Evolutionary conservation across 2,329 filamentous ascomycete species (phyloP), one percentile per base, ranked within the genome.

Genomic region (Sporothrix schenckii): DNA sequence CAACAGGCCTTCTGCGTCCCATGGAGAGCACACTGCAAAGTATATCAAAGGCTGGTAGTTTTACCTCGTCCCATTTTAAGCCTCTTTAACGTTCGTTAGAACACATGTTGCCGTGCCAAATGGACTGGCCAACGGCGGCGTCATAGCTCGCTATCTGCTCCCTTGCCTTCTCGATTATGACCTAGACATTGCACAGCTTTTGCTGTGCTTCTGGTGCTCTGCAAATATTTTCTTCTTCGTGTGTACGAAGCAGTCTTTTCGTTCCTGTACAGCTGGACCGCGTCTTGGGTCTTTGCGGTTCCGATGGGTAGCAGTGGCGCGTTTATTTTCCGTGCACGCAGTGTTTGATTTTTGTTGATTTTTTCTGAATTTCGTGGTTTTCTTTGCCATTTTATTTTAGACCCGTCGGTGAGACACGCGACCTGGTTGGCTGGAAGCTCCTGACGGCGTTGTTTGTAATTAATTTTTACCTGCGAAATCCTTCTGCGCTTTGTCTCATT

Each of bases 401-500:
- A 30, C 24, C 14, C 13, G n/a, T n/a, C 50, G 30, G 65, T 67
- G 65, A 54, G 49, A 50, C 34, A 44, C 50, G 65, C 65, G 50
- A 41, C 21, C 4, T 67, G 65, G 65, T 67, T 66, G 34, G 65
- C 50, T 67, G 50, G 50, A 41, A 44, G 50, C 49, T 41, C 41
- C 49, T 27, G 21, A 52, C 52, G 39, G 19, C 13, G 30, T 21
- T 16, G 5, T 21, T 30, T 47, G 7, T 6, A 50, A 47, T 49
- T 30, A 68, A 49, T 44, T 44, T 13, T 44, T 16, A 13, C 41
- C 41, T 44, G 19, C 30, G 44, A 19, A 47, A 66, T 56, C 16
- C 39, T 58, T 66, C 39, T 71, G 66, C 70, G 66, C 70, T 71
- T 71, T 66, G 70, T 61, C 54, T 69, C 56, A 66, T 67, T 69